Evolutionary conservation across 495 filamentous ascomycete species (phyloP).

Genomic region (Schizothecium vesticola): DNA sequence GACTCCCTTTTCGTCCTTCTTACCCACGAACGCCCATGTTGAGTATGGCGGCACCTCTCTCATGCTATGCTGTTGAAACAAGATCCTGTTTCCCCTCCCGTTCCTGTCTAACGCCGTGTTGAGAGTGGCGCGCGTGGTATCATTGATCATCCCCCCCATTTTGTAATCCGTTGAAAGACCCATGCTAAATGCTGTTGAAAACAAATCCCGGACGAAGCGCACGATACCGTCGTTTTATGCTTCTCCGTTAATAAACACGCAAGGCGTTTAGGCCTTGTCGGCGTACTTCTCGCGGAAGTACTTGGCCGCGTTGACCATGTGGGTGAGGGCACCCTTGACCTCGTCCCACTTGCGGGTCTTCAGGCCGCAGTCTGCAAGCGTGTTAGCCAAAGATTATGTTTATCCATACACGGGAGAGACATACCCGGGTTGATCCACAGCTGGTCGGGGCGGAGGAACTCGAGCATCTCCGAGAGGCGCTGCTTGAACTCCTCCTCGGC

Average conservation of each 20-base stretch:
- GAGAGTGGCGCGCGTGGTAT: slow-evolving; percentile 33
- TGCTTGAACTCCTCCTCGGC: slow-evolving; percentile 95
- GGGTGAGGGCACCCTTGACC: slow-evolving; percentile 84
- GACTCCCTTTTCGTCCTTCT: slow-evolving; percentile 16
- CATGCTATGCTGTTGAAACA: slow-evolving; percentile 33
- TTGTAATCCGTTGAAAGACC: slow-evolving; percentile 30
- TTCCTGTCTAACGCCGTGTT: slow-evolving; percentile 31
- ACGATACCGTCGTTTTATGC: slow-evolving; percentile 16
- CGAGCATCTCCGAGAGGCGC: slow-evolving; percentile 93
- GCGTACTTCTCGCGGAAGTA: slow-evolving; percentile 85
- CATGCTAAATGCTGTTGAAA: slow-evolving; percentile 38
- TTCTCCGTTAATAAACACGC: background rate
- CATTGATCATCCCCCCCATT: slow-evolving; percentile 28
- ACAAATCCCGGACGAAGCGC: slow-evolving; percentile 28
- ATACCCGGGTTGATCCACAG: slow-evolving; percentile 85
- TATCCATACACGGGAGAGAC: background rate
- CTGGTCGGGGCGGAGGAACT: slow-evolving; percentile 76
- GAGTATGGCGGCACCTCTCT: slow-evolving; percentile 29
- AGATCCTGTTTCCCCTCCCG: slow-evolving; percentile 24
- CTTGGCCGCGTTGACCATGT: slow-evolving; percentile 96
- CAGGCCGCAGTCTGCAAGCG: slow-evolving; percentile 77
- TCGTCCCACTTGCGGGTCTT: slow-evolving; percentile 97
- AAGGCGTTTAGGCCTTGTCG: slow-evolving; percentile 37
- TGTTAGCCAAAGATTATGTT: background rate
- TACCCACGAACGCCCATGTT: slow-evolving; percentile 29